Percentiles rank a stretch among this genome's conserved stretches.
phyloP scores from a whole-genome alignment of 129 eudicot species.

The Flaveria bidentis region DNA sequence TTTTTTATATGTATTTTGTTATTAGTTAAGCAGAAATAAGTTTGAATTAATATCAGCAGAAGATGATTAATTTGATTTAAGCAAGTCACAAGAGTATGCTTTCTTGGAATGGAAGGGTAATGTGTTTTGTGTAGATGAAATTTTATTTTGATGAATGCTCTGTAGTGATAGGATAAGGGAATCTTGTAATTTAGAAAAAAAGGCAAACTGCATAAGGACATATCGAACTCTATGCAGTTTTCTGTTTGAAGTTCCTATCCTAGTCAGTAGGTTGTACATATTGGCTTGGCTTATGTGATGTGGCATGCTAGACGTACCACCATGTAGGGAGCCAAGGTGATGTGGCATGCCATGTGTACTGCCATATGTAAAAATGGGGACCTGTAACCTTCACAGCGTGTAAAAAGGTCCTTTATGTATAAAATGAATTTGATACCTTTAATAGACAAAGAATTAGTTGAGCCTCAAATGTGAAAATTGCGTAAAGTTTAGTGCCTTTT shows the following conservation, averaged over 20 bases:
- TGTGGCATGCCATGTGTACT: not conserved
- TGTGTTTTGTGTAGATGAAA: not conserved
- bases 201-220: not conserved
- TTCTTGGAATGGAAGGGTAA: conserved; percentile 7
- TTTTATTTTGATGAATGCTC: not conserved
- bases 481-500: not conserved
- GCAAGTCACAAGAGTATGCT: conserved; percentile 7
- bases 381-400: not conserved
- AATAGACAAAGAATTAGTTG: not conserved
- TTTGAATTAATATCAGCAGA: not conserved
- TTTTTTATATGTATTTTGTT: not conserved
- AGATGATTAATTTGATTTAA: not conserved
- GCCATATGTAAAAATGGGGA: not conserved
- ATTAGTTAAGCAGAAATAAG: not conserved
- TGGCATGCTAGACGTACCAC: not conserved
- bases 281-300: not conserved
- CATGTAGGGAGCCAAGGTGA: not conserved
- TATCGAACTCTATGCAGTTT: not conserved
- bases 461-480: not conserved
- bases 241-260: not conserved
- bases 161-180: not conserved
- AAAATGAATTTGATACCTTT: not conserved
- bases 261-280: not conserved
- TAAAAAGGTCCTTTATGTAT: not conserved
- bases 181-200: not conserved